These are phyloP conservation scores for Cladophialophora carrionii DNA, from an alignment of 2,329 filamentous ascomycete genomes.

Conservation along the genomic window DNA sequence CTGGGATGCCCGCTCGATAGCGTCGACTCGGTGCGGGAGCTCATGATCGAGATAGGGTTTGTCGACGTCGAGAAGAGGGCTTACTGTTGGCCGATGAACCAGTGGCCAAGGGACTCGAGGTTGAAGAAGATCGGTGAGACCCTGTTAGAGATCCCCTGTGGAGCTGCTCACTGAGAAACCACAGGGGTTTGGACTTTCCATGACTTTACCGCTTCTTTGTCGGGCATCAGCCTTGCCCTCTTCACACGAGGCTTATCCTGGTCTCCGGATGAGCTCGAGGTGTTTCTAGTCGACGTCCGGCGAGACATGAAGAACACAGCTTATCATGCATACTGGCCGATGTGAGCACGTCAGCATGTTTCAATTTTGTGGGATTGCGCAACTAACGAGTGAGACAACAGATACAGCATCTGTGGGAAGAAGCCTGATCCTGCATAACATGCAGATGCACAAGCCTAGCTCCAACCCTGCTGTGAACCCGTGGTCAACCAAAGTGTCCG, in stretches of 20 bases:
- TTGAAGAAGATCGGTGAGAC: conserved; percentile 37
- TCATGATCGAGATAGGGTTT: conserved; percentile 38
- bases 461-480: not conserved
- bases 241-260: conserved; percentile 35
- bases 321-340: conserved; percentile 39
- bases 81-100: conserved; percentile 39
- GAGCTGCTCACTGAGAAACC: not conserved
- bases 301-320: conserved; percentile 43
- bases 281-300: conserved; percentile 42
- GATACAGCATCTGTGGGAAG: conserved; percentile 22
- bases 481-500: not conserved
- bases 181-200: conserved; percentile 27
- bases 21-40: conserved; percentile 21
- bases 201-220: conserved; percentile 40
- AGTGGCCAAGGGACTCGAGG: conserved; percentile 42
- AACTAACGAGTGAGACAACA: conserved; percentile 17
- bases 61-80: conserved; percentile 36
- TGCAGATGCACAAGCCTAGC: not conserved
- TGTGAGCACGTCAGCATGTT: conserved; percentile 17
- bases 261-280: conserved; percentile 41
- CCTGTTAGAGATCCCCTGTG: not conserved
- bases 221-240: conserved; percentile 40
- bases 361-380: conserved; percentile 2
- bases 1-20: conserved; percentile 28
- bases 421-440: conserved; percentile 13